Base-by-base conservation (phyloP, 139 green algal species). In the Chlamydomonas schloesseri region DNA sequence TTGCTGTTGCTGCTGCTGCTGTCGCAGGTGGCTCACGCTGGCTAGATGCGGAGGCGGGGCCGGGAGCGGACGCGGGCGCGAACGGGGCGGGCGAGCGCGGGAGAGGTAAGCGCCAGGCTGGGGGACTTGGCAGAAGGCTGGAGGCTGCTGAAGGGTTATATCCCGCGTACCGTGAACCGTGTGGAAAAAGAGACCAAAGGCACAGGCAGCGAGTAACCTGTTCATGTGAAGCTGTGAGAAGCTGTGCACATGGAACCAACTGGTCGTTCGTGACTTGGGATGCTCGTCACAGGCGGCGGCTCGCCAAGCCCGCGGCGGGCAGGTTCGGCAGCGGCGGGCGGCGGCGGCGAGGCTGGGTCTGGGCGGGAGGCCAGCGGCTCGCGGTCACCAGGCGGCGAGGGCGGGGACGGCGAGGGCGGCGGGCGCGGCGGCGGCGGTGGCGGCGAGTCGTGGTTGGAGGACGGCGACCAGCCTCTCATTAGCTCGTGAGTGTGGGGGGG, bases 261-360 rank as follows among this genome's bases (percentile, higher is more conserved):
- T n/a, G n/a, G n/a, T n/a, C n/a, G n/a, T n/a, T n/a, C n/a, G n/a
- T n/a, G n/a, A n/a, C n/a, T n/a, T n/a, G n/a, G n/a, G 42, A 8
- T 50, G 42, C 42, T 50, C 42, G 42, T 50, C 42, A 26, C 71
- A 17, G 37, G 18, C 50, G 72, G 53, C 31, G 18, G 37, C 29
- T 84, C 78, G 13, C 64, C 78, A 46, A 84, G 78, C 58, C 78
- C 78, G 46, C 29, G 46, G 8, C 42, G 37, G 36, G 65, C 34
- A 0, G 21, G 24, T 31, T 84, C 78, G 20, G 75, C 60, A 23
- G 60, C 78, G 20, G 75, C 60, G 60, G 60, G 24, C 24, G 18
- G 34, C 4, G 77, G 77, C 26, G 78, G 64, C 23, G 78, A 74
- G 11, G 42, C 64, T 29, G 64, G 65, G 36, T 73, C 76, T 1